A percentile compares a stretch with the other conserved stretches of the same genome.
phyloP scores from a whole-genome alignment of 257 asterid species.

The Solanum phureja region DNA sequence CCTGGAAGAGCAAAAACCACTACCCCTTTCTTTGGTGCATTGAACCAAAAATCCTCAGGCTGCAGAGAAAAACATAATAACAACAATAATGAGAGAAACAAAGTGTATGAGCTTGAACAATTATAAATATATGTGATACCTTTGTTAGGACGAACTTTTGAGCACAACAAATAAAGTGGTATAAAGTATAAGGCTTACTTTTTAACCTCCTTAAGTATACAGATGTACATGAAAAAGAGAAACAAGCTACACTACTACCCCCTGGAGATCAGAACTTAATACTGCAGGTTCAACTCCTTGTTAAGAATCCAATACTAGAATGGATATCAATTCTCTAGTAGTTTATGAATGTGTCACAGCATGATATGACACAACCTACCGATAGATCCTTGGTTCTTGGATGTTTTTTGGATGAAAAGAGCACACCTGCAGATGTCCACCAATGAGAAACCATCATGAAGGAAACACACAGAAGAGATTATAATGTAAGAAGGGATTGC shows the following conservation, averaged over 20 bases:
- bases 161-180: not conserved
- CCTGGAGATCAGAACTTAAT: not conserved
- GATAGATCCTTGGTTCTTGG: constrained; percentile 92
- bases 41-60: constrained; percentile 97
- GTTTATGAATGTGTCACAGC: not conserved
- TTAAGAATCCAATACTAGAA: not conserved
- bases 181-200: not conserved
- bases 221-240: not conserved
- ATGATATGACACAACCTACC: constrained; percentile 31
- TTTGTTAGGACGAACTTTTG: not conserved
- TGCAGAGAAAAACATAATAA: constrained; percentile 23
- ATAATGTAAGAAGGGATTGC: not conserved
- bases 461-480: not conserved
- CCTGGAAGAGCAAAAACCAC: constrained; percentile 99
- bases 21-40: constrained; percentile 91
- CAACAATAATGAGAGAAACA: not conserved
- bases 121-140: not conserved
- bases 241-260: not conserved
- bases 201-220: not conserved
- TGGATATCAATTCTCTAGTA: not conserved
- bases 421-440: constrained; percentile 53
- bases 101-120: not conserved
- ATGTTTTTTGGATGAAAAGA: constrained; percentile 83
- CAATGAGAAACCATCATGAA: constrained; percentile 2
- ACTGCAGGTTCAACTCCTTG: not conserved